phyloP scores from a whole-genome alignment of 305 asterid species.

The Fraxinus albicans region DNA sequence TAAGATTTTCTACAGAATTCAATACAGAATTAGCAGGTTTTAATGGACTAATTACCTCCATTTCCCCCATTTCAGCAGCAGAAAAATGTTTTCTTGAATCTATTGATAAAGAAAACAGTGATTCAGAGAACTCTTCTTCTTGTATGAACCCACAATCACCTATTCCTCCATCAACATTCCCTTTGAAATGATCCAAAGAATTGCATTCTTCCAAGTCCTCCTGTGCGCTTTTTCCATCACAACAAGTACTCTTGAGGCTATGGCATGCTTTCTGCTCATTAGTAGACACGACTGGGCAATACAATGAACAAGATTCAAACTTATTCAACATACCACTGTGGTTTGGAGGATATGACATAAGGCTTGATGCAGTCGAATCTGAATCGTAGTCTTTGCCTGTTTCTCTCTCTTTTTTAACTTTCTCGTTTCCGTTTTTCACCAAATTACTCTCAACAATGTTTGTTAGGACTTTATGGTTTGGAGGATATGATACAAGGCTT shows the following conservation, averaged over 20 bases:
- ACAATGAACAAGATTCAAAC: background rate
- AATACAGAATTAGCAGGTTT: conserved; percentile 26
- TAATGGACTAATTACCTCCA: conserved; percentile 51
- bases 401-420: conserved; percentile 15
- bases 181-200: background rate
- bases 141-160: background rate
- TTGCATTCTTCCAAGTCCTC: conserved; percentile 11
- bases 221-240: conserved; percentile 21
- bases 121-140: conserved; percentile 45
- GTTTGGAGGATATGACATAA: conserved; percentile 18
- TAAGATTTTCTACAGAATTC: conserved; percentile 25
- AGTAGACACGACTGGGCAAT: background rate
- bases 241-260: background rate
- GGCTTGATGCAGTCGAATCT: conserved; percentile 27
- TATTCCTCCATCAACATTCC: background rate
- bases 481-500: conserved; percentile 32
- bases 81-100: conserved; percentile 43
- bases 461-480: background rate
- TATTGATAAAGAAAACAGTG: conserved; percentile 59
- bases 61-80: conserved; percentile 33
- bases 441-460: conserved; percentile 5
- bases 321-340: background rate
- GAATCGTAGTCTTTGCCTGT: background rate
- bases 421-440: background rate
- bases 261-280: background rate